Percentiles rank a stretch among this genome's conserved stretches.
These are phyloP conservation scores for Zoysia japonica DNA, from an alignment of 176 grass and related monocot genomes.

Conservation along the genomic window DNA sequence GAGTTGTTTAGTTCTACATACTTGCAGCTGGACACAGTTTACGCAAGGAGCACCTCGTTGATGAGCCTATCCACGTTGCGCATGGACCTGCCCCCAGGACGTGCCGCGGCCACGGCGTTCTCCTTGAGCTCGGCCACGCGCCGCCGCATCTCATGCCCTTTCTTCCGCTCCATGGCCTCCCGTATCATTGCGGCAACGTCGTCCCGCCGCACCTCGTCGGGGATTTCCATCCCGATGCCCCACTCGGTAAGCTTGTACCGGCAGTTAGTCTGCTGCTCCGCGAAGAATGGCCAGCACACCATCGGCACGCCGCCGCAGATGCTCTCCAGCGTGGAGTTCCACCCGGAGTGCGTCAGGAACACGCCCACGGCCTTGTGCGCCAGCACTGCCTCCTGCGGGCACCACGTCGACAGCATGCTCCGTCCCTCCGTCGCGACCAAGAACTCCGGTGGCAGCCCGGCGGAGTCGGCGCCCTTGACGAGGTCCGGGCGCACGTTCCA, in stretches of 20 bases:
- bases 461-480: too few species aligned
- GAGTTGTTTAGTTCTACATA: too few species aligned
- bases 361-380: constrained; percentile 48
- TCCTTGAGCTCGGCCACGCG: too few species aligned
- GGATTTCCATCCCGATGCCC: constrained; percentile 75
- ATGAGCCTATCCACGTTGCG: constrained; percentile 27
- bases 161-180: constrained; percentile 60
- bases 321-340: constrained; percentile 83
- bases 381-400: constrained; percentile 67
- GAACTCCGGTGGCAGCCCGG: too few species aligned
- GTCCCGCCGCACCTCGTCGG: constrained; percentile 47
- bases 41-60: constrained; percentile 13
- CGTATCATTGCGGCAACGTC: constrained; percentile 50
- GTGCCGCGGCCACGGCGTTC: background rate
- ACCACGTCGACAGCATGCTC: constrained; percentile 46
- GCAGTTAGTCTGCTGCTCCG: constrained; percentile 76
- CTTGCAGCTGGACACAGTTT: background rate
- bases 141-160: background rate
- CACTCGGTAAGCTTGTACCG: constrained; percentile 58
- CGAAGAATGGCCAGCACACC: constrained; percentile 83
- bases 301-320: constrained; percentile 62
- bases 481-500: too few species aligned
- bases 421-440: too few species aligned
- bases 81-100: background rate
- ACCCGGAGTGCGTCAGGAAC: constrained; percentile 75